These are phyloP conservation scores for Tuber umbilicatum DNA, from an alignment of 495 filamentous ascomycete species.

Conservation along the genomic window DNA sequence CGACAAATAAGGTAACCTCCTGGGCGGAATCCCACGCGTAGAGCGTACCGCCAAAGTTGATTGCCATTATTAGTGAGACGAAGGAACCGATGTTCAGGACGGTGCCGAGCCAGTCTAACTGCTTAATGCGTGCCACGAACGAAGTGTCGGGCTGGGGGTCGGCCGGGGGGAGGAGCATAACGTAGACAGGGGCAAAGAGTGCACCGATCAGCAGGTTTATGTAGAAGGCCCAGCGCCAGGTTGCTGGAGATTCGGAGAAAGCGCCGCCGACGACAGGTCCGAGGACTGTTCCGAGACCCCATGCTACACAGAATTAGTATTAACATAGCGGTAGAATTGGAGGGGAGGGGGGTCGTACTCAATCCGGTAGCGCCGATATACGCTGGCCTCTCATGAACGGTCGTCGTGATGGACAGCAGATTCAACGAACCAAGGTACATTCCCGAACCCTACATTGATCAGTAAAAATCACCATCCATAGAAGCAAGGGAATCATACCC, in stretches of 20 bases:
- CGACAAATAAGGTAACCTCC: slow-evolving; percentile 53
- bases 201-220: slow-evolving; percentile 60
- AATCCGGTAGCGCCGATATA: slow-evolving; percentile 46
- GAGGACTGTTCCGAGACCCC: slow-evolving; percentile 25
- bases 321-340: not conserved
- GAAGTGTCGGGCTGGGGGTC: slow-evolving; percentile 47
- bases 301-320: slow-evolving; percentile 8
- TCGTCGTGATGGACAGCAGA: slow-evolving; percentile 46
- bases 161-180: slow-evolving; percentile 51
- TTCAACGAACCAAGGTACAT: slow-evolving; percentile 52
- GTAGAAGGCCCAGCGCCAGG: slow-evolving; percentile 54
- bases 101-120: slow-evolving; percentile 48
- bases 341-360: not conserved
- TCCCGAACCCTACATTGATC: slow-evolving; percentile 47
- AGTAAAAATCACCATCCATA: slow-evolving; percentile 44
- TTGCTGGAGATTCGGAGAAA: slow-evolving; percentile 22
- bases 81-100: slow-evolving; percentile 47
- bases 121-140: slow-evolving; percentile 42
- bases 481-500: slow-evolving; percentile 52
- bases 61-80: slow-evolving; percentile 48
- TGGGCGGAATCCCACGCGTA: slow-evolving; percentile 51
- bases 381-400: slow-evolving; percentile 45
- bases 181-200: slow-evolving; percentile 51
- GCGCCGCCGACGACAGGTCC: slow-evolving; percentile 26
- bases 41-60: slow-evolving; percentile 52